Evolutionary conservation across 331 rosid genomes (phyloP), one percentile per base, ranked within the genome.

Genomic region (Pyrus hybrid): DNA sequence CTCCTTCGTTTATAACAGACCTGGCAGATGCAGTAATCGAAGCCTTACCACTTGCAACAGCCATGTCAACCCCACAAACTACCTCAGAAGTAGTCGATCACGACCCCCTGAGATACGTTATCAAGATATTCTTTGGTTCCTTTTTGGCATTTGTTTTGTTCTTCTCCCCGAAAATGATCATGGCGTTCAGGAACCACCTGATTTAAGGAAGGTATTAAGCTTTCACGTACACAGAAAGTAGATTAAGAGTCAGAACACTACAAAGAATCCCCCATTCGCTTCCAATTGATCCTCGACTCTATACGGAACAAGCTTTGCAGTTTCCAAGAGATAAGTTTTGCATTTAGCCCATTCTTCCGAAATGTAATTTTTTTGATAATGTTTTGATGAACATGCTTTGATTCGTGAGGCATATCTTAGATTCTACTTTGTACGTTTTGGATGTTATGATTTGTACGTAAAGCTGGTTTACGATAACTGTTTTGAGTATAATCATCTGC

Each of bases 11-110:
- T 85, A 89, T 95, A 65, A 83, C 81, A 3, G 98, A 95, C 81
- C 84, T 95, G 41, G 97, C 99, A 26, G 97, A 92, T 81, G 99
- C 99, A 30, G 97, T 95, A 12, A 67, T 86, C 74, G 98, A 95
- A 82, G 98, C 96, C 78, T 90, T 91, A 29, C 99, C 99, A 16
- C 83, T 86, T 3, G 99, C 99, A 58, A 79, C 83, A 66, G 88
- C 93, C 71, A 69, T 88, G 70, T 67, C 89, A 73, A 62, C 97
- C 49, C 54, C 87, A 14, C 30, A 76, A 21, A 75, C 65, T 84
- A 69, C 83, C 54, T 70, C 91, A 49, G 84, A 89, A 79, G 85
- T 41, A 51, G 89, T 41, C 67, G 93, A 80, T 70, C 58, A 51
- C 6, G 94, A 89, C 64, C 91, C 89, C 13, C 4, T 86, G 13